Evolutionary conservation across 257 asterid species (phyloP), one percentile per base, ranked within the genome.

Genomic region (Jasminum sambac): DNA sequence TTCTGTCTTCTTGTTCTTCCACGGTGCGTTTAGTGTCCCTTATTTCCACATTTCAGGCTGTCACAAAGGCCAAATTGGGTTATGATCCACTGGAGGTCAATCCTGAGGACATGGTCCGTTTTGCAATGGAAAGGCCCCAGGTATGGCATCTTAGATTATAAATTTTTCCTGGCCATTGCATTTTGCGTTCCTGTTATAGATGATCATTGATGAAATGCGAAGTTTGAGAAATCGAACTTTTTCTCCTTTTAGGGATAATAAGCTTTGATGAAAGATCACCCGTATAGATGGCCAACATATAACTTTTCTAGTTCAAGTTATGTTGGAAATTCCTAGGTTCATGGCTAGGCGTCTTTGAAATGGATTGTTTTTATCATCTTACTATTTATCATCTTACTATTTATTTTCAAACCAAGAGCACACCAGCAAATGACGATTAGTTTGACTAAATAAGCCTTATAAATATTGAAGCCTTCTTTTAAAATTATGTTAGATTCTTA

Each of bases 101-200:
- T 80, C 99, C 99, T 38, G 99, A 95, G 90, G 99, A 95, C 74
- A 95, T 95, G 99, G 99, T 95, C 85, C 97, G 87, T 64, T 95
- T 86, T 83, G 99, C 99, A 16, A 89, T 55, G 89, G 98, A 95
- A 86, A 85, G 72, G 72, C 99, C 99, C 25, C 99, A 91, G 96
- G 99, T 95, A 84, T 68, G 82, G 61, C 78, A 65, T 69, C 62
- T 65, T 55, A 69, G 58, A 67, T 67, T 52, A 40, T 65, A 66
- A 14, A 23, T 30, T 38, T 72, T 44, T 34, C 55, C 44, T 55
- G 19, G 30, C 36, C 64, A 75, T 36, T 77, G 69, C 72, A 42
- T 68, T 62, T 67, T 66, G 5, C 64, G 24, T 42, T 26, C 66
- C 67, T 17, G 11, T 10, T 44, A 23, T 41, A 64, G 70, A 67